Base-by-base conservation (phyloP, 768 basidiomycete genomes). In the Termitomyces sp. region DNA sequence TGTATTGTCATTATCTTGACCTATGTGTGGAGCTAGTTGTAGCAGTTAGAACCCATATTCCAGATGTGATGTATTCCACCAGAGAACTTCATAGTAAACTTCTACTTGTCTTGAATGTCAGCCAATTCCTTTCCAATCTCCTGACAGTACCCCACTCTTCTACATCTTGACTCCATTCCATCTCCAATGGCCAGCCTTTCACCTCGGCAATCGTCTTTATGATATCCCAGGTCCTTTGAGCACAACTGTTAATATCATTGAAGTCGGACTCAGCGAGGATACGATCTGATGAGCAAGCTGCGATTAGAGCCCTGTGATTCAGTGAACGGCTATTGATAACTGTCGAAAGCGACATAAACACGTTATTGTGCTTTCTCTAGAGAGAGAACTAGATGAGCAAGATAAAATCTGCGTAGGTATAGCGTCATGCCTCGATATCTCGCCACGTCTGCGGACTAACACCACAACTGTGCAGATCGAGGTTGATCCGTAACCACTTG, bases 401-500 rank as follows among this genome's bases (percentile, higher is more conserved):
- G 20, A 12, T 6, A 25, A 53, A 54, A 36, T 37, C 8, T 5
- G 12, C 46, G 31, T 52, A 56, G n/a, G 25, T 25, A 15, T 50
- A 12, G 50, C 45, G 49, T 69, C 82, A 56, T 75, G 87, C 94
- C 84, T 95, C 88, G 48, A 96, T 81, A 52, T 81, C 80, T 59
- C 72, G 75, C 86, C 91, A 92, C 42, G 82, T 86, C 69, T 96
- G 84, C 7, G 86, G 78, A 62, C 89, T 93, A 65, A 95, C 74
- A 0, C 93, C 92, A 69, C 94, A 98, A 50, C 90, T 92, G 72
- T 99, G 96, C 66, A 99, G 72, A 70, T 96, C 94, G 51, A 98
- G 74, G 67, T 87, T 96, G 69, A 97, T 86, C 20, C 69, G 70
- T 53, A 76, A 73, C 83, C 89, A 95, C 29, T 72, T 74, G 8